Percentiles rank a stretch among this genome's conserved stretches.
Conservation (phyloP, 176 grass and related monocot species). For the Avena eriantha region DNA sequence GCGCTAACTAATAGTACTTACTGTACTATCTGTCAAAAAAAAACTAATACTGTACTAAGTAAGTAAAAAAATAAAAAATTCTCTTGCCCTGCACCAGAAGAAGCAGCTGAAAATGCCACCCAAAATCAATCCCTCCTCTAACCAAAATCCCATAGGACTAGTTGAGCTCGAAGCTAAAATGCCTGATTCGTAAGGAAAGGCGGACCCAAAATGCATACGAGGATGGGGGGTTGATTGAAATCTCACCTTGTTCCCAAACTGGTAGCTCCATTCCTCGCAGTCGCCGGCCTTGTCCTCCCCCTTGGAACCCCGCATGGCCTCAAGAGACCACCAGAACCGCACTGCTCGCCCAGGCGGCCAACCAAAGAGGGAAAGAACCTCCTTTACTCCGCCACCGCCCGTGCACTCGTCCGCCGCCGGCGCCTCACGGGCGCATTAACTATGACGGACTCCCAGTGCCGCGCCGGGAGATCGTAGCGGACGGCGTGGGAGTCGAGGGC, state of each 20-base stretch:
- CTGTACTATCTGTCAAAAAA: too few relatives aligned
- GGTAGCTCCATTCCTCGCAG: slow-evolving; percentile 60
- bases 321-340: background rate
- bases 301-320: slow-evolving; percentile 53
- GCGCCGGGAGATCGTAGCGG: background rate
- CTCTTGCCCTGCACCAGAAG: background rate
- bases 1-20: background rate
- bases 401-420: slow-evolving; percentile 1
- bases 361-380: background rate
- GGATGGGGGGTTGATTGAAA: background rate
- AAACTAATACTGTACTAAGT: background rate
- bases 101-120: background rate
- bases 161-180: background rate
- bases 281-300: slow-evolving; percentile 39
- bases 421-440: slow-evolving; percentile 56
- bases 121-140: background rate
- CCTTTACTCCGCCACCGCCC: slow-evolving; percentile 29
- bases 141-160: background rate
- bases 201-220: background rate
- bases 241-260: slow-evolving; percentile 47
- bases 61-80: background rate
- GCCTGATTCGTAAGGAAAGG: background rate
- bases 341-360: too few relatives aligned
- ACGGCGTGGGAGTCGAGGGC: background rate
- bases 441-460: background rate